Evolutionary conservation across 139 green algal species (phyloP).

Genomic region (Microglena sp.): DNA sequence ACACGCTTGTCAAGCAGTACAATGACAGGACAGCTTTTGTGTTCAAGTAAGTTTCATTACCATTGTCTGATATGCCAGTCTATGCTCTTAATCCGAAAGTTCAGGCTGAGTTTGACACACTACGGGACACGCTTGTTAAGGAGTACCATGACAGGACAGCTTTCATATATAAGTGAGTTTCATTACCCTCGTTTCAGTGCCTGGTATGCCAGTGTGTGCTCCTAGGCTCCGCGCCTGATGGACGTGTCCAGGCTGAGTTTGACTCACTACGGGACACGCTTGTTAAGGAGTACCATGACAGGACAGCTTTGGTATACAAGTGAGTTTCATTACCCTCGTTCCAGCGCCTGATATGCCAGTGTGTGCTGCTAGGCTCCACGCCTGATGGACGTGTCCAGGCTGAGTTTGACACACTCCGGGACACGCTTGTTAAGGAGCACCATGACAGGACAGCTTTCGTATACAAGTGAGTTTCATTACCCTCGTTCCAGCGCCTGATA

Average conservation of each 20-base stretch:
- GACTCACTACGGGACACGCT: constrained; percentile 61
- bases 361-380: too few species aligned
- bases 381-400: constrained; percentile 61
- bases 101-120: constrained; percentile 77
- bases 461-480: too few species aligned
- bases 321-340: too few species aligned
- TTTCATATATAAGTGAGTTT: constrained; percentile 62
- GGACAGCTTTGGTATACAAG: constrained; percentile 58
- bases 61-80: too few species aligned
- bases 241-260: constrained; percentile 84
- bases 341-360: too few species aligned
- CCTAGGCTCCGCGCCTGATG: too few species aligned
- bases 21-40: constrained; percentile 59
- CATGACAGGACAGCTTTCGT: constrained; percentile 57
- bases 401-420: constrained; percentile 71
- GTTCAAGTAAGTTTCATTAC: constrained; percentile 55
- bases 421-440: constrained; percentile 57
- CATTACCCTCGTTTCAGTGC: too few species aligned
- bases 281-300: constrained; percentile 61
- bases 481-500: too few species aligned
- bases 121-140: constrained; percentile 49
- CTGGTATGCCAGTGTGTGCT: too few species aligned
- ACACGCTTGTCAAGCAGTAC: constrained; percentile 59
- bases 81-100: too few species aligned
- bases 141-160: constrained; percentile 67